phyloP scores from a whole-genome alignment of 768 basidiomycete genomes.

The Boletus edulis region DNA sequence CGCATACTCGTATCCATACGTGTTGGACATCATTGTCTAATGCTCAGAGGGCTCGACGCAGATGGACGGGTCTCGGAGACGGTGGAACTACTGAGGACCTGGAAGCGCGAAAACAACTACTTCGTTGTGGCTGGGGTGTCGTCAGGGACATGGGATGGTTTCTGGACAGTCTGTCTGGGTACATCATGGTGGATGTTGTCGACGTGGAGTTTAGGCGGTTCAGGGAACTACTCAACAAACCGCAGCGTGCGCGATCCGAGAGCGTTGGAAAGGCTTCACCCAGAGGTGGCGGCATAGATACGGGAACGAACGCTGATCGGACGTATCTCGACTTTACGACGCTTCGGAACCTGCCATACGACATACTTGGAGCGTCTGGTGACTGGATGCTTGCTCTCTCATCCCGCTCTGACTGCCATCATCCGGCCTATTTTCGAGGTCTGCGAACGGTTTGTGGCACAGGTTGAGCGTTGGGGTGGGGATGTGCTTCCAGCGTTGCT shows the following conservation, averaged over 20 bases:
- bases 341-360: slow-evolving; percentile 75
- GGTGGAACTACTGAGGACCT: slow-evolving; percentile 78
- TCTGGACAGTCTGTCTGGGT: slow-evolving; percentile 75
- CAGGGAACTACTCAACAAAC: slow-evolving; percentile 51
- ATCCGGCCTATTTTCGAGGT: slow-evolving; percentile 75
- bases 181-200: slow-evolving; percentile 88
- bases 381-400: slow-evolving; percentile 76
- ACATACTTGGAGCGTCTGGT: slow-evolving; percentile 77
- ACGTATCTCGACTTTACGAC: slow-evolving; percentile 79
- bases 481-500: slow-evolving; percentile 83
- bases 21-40: slow-evolving; percentile 88
- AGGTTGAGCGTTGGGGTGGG: slow-evolving; percentile 90
- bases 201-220: slow-evolving; percentile 78
- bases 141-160: slow-evolving; percentile 92
- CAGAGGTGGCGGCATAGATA: slow-evolving; percentile 8
- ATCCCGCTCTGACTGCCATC: slow-evolving; percentile 56
- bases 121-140: slow-evolving; percentile 83
- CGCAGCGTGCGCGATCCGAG: slow-evolving; percentile 20
- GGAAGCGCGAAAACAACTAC: slow-evolving; percentile 57
- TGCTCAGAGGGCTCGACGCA: slow-evolving; percentile 75
- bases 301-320: slow-evolving; percentile 22
- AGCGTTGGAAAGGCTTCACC: slow-evolving; percentile 12
- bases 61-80: slow-evolving; percentile 86
- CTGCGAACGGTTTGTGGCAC: slow-evolving; percentile 84
- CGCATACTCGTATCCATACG: slow-evolving; percentile 73